Conservation (phyloP, 1,284 basidiomycete genomes). For the Boletus semigastroideus region DNA sequence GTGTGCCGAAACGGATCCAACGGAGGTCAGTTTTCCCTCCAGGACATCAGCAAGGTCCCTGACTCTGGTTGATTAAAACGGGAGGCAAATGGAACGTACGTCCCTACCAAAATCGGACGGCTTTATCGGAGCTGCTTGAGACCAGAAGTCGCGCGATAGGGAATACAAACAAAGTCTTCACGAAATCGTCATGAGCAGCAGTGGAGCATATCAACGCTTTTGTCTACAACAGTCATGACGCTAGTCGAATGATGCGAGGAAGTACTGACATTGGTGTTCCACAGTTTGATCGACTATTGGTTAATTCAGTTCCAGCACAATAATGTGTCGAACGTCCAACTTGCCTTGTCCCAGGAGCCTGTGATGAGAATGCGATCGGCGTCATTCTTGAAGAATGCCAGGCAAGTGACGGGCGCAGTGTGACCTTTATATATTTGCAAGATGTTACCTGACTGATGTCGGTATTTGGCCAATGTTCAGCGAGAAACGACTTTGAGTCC, state of each 20-base stretch:
- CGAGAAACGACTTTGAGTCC: constrained; percentile 11
- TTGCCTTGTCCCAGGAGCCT: constrained; percentile 88
- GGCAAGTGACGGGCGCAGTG: constrained; percentile 80
- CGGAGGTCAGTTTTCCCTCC: constrained; percentile 45
- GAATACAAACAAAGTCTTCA: constrained; percentile 77
- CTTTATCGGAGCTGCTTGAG: constrained; percentile 91
- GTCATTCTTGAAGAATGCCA: constrained; percentile 59
- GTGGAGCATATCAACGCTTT: constrained; percentile 68
- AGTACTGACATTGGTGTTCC: constrained; percentile 68
- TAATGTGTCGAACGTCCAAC: constrained; percentile 8
- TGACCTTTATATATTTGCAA: constrained; percentile 78
- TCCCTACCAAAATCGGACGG: constrained; percentile 79
- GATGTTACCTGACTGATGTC: constrained; percentile 72
- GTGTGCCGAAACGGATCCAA: constrained; percentile 72
- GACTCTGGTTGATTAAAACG: background rate
- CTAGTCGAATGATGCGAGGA: background rate
- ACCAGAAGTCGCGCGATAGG: constrained; percentile 67
- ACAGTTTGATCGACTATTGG: constrained; percentile 73
- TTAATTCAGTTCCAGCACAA: constrained; percentile 1
- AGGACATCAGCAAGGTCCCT: constrained; percentile 61
- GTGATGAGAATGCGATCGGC: constrained; percentile 64
- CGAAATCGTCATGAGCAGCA: constrained; percentile 82
- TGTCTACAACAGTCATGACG: constrained; percentile 47
- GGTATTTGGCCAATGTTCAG: constrained; percentile 13
- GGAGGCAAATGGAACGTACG: background rate